Conservation (phyloP, 176 grass and related monocot genomes). For the Guadua angustifolia region DNA sequence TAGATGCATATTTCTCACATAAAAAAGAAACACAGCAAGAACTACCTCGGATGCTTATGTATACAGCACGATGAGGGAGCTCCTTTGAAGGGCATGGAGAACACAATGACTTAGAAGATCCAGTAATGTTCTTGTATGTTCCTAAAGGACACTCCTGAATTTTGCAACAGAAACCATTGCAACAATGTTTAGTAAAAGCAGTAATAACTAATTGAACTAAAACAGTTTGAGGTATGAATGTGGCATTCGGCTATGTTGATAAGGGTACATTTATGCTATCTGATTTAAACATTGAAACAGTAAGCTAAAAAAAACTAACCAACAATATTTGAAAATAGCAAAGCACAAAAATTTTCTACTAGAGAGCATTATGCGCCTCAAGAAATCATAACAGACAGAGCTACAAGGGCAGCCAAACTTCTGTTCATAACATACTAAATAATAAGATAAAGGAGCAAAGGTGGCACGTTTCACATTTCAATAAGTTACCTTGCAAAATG, state of each 20-base stretch:
- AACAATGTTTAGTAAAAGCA: slow-evolving; percentile 35
- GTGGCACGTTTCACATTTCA: not conserved
- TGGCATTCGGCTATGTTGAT: not conserved
- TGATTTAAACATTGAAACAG: slow-evolving; percentile 21
- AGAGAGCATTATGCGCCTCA: not conserved
- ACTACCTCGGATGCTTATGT: slow-evolving; percentile 73
- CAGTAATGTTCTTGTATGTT: slow-evolving; percentile 96
- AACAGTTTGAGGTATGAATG: slow-evolving; percentile 14
- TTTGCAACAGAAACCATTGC: slow-evolving; percentile 32
- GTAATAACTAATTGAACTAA: slow-evolving; percentile 23
- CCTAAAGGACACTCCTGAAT: slow-evolving; percentile 92
- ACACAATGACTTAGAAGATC: slow-evolving; percentile 83
- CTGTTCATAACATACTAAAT: slow-evolving; percentile 23
- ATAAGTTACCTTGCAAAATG: slow-evolving; percentile 86
- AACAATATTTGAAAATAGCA: slow-evolving; percentile 2
- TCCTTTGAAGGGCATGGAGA: slow-evolving; percentile 66
- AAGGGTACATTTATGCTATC: slow-evolving; percentile 12
- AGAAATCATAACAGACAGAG: not conserved
- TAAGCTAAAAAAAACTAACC: slow-evolving; percentile 25
- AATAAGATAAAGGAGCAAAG: not conserved
- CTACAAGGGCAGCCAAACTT: slow-evolving; percentile 24
- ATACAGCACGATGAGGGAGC: slow-evolving; percentile 78
- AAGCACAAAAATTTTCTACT: not conserved
- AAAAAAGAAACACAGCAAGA: slow-evolving; percentile 26
- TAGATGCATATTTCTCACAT: slow-evolving; percentile 21